Conservation (phyloP, 1,284 basidiomycete species). For the Stygiomarasmius scandens region DNA sequence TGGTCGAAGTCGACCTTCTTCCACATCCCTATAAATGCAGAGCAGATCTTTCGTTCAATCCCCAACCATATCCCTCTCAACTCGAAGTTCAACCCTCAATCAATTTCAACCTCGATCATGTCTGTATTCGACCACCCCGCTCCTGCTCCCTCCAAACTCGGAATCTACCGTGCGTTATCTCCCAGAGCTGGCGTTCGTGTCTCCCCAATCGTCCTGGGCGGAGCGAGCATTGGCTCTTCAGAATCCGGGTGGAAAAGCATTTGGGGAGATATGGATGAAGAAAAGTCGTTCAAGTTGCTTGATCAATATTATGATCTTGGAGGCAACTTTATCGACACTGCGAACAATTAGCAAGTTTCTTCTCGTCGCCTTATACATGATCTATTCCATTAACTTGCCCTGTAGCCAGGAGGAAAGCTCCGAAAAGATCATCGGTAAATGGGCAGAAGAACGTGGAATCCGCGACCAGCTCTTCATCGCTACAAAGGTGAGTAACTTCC, state of each 20-base stretch:
- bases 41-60: too few species aligned
- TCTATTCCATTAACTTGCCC: not conserved
- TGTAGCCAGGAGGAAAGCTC: not conserved
- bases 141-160: conserved; percentile 29
- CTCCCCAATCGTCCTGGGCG: conserved; percentile 51
- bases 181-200: conserved; percentile 44
- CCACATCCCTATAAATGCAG: too few species aligned
- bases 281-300: not conserved
- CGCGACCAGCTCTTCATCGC: not conserved
- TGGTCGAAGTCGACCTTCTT: too few species aligned
- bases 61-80: too few species aligned
- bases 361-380: not conserved
- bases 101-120: too few species aligned
- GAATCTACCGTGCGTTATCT: conserved; percentile 45
- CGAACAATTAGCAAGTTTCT: not conserved
- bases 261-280: conserved; percentile 26
- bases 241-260: conserved; percentile 23
- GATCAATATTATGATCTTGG: not conserved
- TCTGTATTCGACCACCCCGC: conserved; percentile 12
- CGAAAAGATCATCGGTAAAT: conserved; percentile 1
- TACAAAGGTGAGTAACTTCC: not conserved
- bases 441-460: conserved; percentile 27
- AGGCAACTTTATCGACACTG: not conserved
- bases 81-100: too few species aligned
- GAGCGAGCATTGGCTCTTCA: conserved; percentile 49